phyloP scores from a whole-genome alignment of 352 stramenopile species.

The Phytopythium sindhum region DNA sequence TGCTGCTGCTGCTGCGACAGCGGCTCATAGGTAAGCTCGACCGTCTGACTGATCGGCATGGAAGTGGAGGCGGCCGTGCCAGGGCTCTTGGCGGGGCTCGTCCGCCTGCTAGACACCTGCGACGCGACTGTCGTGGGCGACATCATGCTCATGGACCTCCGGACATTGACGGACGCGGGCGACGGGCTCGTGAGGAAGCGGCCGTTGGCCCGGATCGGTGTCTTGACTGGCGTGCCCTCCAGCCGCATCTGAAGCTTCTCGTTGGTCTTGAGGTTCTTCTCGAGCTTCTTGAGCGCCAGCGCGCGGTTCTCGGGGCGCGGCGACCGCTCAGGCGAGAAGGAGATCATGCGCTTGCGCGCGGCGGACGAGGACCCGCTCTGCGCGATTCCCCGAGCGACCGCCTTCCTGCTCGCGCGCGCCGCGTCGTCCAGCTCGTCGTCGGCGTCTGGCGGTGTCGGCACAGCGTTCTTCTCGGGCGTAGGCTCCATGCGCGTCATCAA shows the following conservation, averaged over 20 bases:
- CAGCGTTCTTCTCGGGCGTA: conserved; percentile 43
- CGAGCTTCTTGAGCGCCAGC: conserved; percentile 48
- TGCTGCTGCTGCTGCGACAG: conserved; percentile 1
- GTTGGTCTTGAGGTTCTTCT: conserved; percentile 70
- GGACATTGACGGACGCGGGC: background rate
- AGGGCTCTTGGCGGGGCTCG: conserved; percentile 18
- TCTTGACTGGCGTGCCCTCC: conserved; percentile 43
- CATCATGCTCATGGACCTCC: conserved; percentile 3
- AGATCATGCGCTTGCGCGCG: conserved; percentile 78
- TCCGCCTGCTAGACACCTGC: background rate
- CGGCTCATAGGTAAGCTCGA: conserved; percentile 27
- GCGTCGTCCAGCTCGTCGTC: conserved; percentile 5
- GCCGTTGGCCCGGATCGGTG: conserved; percentile 12
- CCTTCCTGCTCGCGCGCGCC: conserved; percentile 27
- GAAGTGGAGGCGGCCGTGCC: conserved; percentile 22
- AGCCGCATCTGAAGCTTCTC: conserved; percentile 65
- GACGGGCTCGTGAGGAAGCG: conserved; percentile 5
- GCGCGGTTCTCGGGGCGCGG: conserved; percentile 50
- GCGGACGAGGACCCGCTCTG: conserved; percentile 69
- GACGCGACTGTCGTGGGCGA: conserved; percentile 1
- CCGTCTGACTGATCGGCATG: conserved; percentile 29
- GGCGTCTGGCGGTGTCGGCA: conserved; percentile 23
- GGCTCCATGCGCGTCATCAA: conserved; percentile 29
- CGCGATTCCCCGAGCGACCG: conserved; percentile 40
- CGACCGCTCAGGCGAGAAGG: conserved; percentile 65